These are phyloP conservation scores for Basidiobolus meristosporus DNA, from an alignment of 371 early-diverging fungal genomes.

Conservation along the genomic window DNA sequence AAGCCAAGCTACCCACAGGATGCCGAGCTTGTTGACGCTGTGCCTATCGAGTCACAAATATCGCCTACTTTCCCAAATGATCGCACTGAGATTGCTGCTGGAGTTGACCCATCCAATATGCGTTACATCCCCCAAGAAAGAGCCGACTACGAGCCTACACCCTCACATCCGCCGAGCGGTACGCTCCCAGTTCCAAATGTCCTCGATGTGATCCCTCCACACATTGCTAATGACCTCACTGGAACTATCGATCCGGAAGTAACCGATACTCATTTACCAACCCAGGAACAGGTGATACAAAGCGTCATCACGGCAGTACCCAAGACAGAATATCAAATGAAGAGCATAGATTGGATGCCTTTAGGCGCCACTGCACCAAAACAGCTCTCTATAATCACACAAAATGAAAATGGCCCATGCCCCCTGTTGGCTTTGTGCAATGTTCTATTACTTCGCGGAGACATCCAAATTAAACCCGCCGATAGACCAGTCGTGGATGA, in stretches of 20 bases:
- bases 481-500: conserved; percentile 35
- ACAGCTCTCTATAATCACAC: conserved; percentile 1
- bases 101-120: too few species aligned
- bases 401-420: conserved; percentile 72
- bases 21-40: too few species aligned
- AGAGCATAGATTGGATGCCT: not conserved
- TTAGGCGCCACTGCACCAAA: not conserved
- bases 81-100: too few species aligned
- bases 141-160: too few species aligned
- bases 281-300: not conserved
- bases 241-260: not conserved
- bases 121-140: too few species aligned
- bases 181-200: too few species aligned
- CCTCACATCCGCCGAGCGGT: too few species aligned
- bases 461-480: conserved; percentile 31
- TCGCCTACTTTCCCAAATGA: too few species aligned
- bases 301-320: not conserved
- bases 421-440: conserved; percentile 77
- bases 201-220: too few species aligned
- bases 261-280: not conserved
- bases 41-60: too few species aligned
- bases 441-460: conserved; percentile 56
- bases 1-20: too few species aligned
- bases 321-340: not conserved
- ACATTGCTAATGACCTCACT: too few species aligned